Evolutionary conservation across 2,329 filamentous ascomycete genomes (phyloP).

Genomic region (Aspergillus aculeatinus): DNA sequence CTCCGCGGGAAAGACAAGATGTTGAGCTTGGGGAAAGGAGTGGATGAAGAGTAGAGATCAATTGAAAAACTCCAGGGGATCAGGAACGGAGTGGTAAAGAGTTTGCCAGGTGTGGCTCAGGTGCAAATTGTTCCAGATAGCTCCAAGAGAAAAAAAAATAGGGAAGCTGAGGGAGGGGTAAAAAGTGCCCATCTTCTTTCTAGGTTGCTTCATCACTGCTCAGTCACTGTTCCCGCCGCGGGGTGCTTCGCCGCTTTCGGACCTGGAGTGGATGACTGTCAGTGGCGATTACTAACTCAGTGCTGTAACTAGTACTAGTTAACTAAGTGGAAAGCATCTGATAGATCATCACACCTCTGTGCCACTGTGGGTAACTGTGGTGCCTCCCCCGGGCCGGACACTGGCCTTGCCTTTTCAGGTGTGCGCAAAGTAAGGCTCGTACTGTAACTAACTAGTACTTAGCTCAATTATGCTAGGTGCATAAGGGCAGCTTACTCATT

Average conservation of each 20-base stretch:
- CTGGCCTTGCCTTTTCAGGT: background rate
- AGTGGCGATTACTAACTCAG: constrained; percentile 6
- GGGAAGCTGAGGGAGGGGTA: no score
- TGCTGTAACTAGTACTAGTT: background rate
- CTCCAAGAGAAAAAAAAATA: no score
- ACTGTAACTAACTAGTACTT: no score
- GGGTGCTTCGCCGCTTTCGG: constrained; percentile 20
- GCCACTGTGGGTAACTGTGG: no score
- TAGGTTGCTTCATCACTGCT: background rate
- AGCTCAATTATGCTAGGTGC: no score
- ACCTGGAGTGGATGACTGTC: constrained; percentile 5
- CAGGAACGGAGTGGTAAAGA: background rate
- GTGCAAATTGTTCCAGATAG: no score
- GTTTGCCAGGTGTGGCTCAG: no score
- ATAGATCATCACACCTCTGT: background rate
- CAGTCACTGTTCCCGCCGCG: constrained; percentile 6
- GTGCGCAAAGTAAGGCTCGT: no score
- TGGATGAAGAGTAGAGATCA: background rate
- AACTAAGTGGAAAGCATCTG: background rate
- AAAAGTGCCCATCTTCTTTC: no score
- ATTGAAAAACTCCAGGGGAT: background rate
- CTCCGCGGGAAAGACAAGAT: background rate
- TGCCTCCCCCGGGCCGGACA: no score
- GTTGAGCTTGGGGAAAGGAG: background rate
- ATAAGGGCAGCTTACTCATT: background rate